Evolutionary conservation across 495 filamentous ascomycete species (phyloP).

Genomic region (Parathielavia appendiculata): DNA sequence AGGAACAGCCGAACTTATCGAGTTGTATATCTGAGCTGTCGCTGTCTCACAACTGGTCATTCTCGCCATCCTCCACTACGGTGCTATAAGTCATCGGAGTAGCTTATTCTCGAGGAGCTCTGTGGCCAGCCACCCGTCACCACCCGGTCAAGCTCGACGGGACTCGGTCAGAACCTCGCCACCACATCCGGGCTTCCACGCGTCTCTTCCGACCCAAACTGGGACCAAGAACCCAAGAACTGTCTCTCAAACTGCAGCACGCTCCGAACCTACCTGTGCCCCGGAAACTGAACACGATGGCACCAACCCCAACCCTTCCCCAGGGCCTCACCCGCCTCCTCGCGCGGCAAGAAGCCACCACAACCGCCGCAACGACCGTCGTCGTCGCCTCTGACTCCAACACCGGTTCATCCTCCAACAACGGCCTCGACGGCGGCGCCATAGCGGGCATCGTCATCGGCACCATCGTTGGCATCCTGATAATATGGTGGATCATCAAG

Average conservation of each 20-base stretch:
- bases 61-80: background rate
- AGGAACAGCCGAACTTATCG: too few relatives aligned
- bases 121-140: background rate
- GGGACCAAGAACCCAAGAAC: background rate
- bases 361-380: constrained; percentile 21
- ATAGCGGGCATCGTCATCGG: constrained; percentile 33
- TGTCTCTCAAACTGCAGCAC: too few relatives aligned
- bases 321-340: constrained; percentile 3
- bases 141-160: background rate
- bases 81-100: constrained; percentile 3
- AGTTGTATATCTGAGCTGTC: constrained; percentile 3
- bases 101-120: background rate
- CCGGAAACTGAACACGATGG: constrained; percentile 17
- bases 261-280: too few relatives aligned
- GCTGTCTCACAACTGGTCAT: background rate
- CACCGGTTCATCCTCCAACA: background rate
- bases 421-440: constrained; percentile 19
- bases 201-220: background rate
- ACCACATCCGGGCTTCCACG: too few relatives aligned
- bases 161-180: background rate
- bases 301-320: constrained; percentile 25
- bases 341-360: constrained; percentile 20
- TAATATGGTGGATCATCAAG: constrained; percentile 25
- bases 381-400: background rate
- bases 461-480: constrained; percentile 24